Evolutionary conservation across 2,329 filamentous ascomycete genomes (phyloP).

Genomic region (Aspergillus bombycis): DNA sequence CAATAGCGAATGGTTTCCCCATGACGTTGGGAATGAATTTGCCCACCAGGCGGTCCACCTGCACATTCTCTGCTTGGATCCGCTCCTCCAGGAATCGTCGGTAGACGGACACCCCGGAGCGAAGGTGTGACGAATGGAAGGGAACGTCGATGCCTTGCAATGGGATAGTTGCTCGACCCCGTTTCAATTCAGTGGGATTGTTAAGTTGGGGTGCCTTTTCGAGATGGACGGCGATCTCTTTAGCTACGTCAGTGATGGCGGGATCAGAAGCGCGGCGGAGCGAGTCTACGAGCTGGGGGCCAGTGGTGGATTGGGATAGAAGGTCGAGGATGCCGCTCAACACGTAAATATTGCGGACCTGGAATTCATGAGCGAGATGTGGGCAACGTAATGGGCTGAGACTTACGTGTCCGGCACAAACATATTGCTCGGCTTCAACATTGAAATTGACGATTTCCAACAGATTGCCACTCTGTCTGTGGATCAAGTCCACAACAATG

Average conservation of each 20-base stretch:
- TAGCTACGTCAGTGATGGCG: not conserved
- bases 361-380: not conserved
- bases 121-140: not conserved
- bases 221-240: not conserved
- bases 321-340: not conserved
- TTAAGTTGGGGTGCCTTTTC: not conserved
- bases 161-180: not conserved
- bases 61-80: not conserved
- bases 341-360: not conserved
- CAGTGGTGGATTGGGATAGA: not conserved
- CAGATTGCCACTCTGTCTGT: constrained; percentile 84
- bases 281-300: not conserved
- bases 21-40: not conserved
- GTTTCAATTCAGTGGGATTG: not conserved
- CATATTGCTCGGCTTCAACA: constrained; percentile 71
- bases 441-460: constrained; percentile 98
- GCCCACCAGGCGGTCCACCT: not conserved
- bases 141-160: not conserved
- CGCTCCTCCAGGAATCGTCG: not conserved
- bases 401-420: constrained; percentile 63
- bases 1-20: not conserved
- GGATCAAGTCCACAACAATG: not conserved
- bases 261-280: not conserved
- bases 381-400: constrained; percentile 47
- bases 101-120: not conserved